Evolutionary conservation across 208 protist species (phyloP).

Genomic region (Trypanosomatidae sp.): DNA sequence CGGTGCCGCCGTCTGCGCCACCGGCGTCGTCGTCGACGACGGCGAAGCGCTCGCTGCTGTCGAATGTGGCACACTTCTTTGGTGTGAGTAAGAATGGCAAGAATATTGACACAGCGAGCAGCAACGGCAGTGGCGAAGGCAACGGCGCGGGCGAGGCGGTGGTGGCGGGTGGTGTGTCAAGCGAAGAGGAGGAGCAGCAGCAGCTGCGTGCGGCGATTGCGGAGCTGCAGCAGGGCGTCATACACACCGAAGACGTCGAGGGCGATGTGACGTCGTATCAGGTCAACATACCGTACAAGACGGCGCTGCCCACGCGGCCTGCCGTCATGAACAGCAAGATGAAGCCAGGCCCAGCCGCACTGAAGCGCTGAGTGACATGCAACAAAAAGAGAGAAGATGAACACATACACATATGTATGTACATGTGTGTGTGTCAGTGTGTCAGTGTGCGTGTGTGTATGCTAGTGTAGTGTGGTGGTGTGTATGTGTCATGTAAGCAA

Average conservation of each 20-base stretch:
- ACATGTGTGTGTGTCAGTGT: too few relatives aligned
- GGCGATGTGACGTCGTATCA: constrained; percentile 59
- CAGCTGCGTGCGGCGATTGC: constrained; percentile 38
- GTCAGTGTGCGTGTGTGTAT: too few relatives aligned
- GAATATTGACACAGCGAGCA: neutral
- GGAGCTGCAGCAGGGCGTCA: constrained; percentile 36
- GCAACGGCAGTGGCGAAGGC: neutral
- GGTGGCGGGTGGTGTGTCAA: neutral
- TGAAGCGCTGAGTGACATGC: constrained; percentile 20
- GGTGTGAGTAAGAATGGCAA: neutral
- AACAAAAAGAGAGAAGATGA: too few relatives aligned
- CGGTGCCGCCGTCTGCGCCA: constrained; percentile 4
- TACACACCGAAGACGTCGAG: constrained; percentile 43
- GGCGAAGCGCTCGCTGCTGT: constrained; percentile 1
- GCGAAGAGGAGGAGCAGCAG: constrained; percentile 17
- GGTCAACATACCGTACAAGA: constrained; percentile 20
- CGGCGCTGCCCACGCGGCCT: constrained; percentile 13
- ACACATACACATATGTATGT: too few relatives aligned
- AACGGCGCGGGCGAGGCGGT: neutral
- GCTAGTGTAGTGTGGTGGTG: too few relatives aligned
- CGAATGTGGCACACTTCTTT: neutral
- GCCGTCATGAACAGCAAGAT: constrained; percentile 68
- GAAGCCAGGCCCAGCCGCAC: constrained; percentile 45
- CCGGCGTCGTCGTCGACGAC: constrained; percentile 7
- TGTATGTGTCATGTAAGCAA: too few relatives aligned